Percentiles rank a stretch among this genome's conserved stretches.
Conservation (phyloP, 2,329 filamentous ascomycete genomes). For the Penicillium sp. region DNA sequence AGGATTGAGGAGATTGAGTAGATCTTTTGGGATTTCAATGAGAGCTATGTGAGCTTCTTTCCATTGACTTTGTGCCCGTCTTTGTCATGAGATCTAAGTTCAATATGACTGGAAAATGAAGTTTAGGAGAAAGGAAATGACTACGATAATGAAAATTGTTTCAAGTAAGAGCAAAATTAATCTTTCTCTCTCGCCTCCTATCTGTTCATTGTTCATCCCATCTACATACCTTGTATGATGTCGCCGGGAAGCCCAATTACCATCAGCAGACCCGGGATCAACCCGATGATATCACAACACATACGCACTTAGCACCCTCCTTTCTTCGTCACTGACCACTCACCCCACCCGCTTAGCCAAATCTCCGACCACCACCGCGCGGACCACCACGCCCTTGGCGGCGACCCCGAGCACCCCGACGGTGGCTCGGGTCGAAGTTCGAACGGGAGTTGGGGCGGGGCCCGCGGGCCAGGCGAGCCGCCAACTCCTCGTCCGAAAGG, state of each 20-base stretch:
- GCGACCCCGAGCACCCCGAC: slow-evolving; percentile 9
- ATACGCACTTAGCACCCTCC: not conserved
- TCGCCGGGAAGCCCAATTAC: not conserved
- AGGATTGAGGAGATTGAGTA: slow-evolving; percentile 48
- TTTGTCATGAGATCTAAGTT: not conserved
- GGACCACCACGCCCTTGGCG: slow-evolving; percentile 17
- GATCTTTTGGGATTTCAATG: not conserved
- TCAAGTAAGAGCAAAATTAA: not conserved
- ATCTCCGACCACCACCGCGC: slow-evolving; percentile 15
- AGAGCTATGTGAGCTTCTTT: not conserved
- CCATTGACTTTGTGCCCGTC: not conserved
- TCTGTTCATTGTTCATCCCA: too few relatives aligned
- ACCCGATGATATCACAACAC: not conserved
- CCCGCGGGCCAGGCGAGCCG: slow-evolving; percentile 58
- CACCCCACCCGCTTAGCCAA: not conserved
- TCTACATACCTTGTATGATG: not conserved
- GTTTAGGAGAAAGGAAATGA: not conserved
- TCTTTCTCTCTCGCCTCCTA: too few relatives aligned
- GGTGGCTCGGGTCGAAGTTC: not conserved
- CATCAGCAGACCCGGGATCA: not conserved
- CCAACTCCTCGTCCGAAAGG: slow-evolving; percentile 69
- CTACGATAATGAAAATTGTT: not conserved
- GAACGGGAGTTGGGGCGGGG: slow-evolving; percentile 46
- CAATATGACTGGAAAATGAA: too few relatives aligned
- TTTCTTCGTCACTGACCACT: not conserved